Evolutionary conservation across 495 filamentous ascomycete species (phyloP), one percentile per base, ranked within the genome.

Genomic region (Aspergillus nidulans): DNA sequence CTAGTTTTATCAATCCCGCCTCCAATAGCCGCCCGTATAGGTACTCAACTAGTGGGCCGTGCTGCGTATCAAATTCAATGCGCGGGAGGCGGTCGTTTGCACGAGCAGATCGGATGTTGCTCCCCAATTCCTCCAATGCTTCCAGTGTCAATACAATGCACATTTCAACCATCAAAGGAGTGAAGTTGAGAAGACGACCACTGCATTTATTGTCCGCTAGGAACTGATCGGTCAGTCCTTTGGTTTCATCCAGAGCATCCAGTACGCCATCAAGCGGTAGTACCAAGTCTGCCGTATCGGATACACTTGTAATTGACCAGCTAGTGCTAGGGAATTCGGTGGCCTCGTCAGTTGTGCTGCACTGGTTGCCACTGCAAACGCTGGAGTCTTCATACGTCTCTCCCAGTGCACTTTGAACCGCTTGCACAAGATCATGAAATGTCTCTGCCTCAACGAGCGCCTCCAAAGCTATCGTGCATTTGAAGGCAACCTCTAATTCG

Each of bases 401-500:
- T 4, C 56, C 58, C 10, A 56, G 13, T 0, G 28, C 62, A 4
- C 48, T 36, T n/a, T 53, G 49, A 15, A 64, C 58, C 18, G 26
- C 45, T 1, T 15, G 47, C 7, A 59, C 55, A n/a, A 64, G 41
- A 41, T 61, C 62, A 6, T 26, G 41, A n/a, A 64, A 59, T 0
- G 58, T 59, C 13, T 57, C 66, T 1, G 75, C 62, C 19, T 74
- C 68, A 45, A 75, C 65, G 4, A 77, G 60, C 19, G 76, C 69
- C 0, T 60, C 63, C 2, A 58, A 53, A 3, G 64, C 51, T 2
- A 80, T 53, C 0, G 66, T 68, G 46, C 64, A 66, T 20, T 78
- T 69, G 59, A 83, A 79, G 0, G 46, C 56, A 0, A 39, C 49
- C 36, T 84, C 77, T 7, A 84, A 53, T 49, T 84, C 79, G 0